Evolutionary conservation across 371 early-diverging fungal species (phyloP), one percentile per base, ranked within the genome.

Genomic region (Thermomucor indicae-seudaticae): DNA sequence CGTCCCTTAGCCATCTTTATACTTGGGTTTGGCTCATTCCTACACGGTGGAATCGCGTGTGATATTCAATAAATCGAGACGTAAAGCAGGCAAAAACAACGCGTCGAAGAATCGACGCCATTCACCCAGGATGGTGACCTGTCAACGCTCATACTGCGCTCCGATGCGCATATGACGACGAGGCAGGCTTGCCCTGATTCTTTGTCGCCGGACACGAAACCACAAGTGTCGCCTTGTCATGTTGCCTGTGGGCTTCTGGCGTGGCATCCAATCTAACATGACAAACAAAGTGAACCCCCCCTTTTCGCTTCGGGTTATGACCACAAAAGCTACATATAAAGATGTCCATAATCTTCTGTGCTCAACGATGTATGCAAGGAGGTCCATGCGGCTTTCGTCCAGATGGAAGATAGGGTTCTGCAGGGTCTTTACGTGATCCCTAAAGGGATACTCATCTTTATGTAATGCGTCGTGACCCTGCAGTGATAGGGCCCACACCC

Each of bases 401-500:
- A 75, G 2, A 17, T 49, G 4, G 67, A 72, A 25, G 81, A 83
- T 43, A 57, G 55, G 2, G 52, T 55, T 11, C 50, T 82, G n/a
- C n/a, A n/a, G 0, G 75, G 78, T 0, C 48, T 49, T 17, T 65
- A 77, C 43, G 51, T 58, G 2, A 49, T 84, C 14, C 84, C 86
- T 6, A 81, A 80, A 56, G 78, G 77, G 0, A 78, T 80, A 0
- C 40, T 24, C 20, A 48, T 83, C 17, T 66, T 79, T 32, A 51
- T 82, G 16, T 46, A 64, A 1, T 62, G 69, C 0, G 72, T 72
- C 25, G 65, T 63, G 4, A 68, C 60, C 11, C 83, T 53, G 46
- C 60, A 65, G 10, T 64, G 70, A 48, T 88, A 86, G 88, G 88
- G 88, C 2, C 73, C 73, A 12, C 83, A 87, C 55, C 81, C 72